A percentile compares a stretch with the other conserved stretches of the same genome.
Conservation (phyloP, 179 eudicot species). For the Actinidia arguta region DNA sequence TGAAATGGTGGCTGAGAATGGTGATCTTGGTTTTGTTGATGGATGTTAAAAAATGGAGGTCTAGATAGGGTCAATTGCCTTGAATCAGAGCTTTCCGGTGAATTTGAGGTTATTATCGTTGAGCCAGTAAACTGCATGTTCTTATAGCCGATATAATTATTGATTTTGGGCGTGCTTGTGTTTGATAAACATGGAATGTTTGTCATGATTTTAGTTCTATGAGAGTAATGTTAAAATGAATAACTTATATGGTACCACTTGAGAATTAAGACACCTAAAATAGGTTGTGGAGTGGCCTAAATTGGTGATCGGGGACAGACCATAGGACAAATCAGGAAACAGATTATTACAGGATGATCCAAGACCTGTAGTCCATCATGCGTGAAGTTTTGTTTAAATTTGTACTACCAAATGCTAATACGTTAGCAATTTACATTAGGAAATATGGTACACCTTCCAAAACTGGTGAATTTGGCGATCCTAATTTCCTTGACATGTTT, state of each 20-base stretch:
- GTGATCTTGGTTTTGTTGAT: too few species aligned
- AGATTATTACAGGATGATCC: neutral
- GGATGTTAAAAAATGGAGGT: too few species aligned
- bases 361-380: neutral
- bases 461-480: too few species aligned
- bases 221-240: neutral
- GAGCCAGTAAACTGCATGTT: neutral
- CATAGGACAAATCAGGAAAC: neutral
- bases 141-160: neutral
- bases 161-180: neutral
- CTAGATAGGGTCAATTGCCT: constrained; percentile 49
- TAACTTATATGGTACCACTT: neutral
- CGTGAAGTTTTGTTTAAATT: too few species aligned
- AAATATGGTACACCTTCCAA: too few species aligned
- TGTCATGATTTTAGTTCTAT: neutral
- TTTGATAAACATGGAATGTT: neutral
- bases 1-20: too few species aligned
- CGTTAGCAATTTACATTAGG: too few species aligned
- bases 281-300: neutral
- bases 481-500: too few species aligned
- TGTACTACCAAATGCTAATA: too few species aligned
- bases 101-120: constrained; percentile 63
- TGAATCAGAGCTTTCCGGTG: constrained; percentile 66
- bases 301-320: neutral
- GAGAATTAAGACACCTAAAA: neutral